These are phyloP conservation scores for Chytriomyces confervae DNA, from an alignment of 192 early-diverging fungal species.

Conservation along the genomic window DNA sequence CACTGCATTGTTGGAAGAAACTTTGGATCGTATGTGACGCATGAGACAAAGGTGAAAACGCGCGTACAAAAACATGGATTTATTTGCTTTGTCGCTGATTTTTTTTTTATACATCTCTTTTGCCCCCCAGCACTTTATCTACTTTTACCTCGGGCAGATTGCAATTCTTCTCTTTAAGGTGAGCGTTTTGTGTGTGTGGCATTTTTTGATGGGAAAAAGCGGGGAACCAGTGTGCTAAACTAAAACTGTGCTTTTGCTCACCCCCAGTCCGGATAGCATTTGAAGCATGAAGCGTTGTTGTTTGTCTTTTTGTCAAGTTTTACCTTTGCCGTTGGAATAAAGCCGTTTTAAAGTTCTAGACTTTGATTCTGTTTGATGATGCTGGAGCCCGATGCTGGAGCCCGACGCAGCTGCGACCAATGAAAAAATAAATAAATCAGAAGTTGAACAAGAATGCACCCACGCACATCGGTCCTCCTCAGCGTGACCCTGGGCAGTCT, in stretches of 20 bases:
- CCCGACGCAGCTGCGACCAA: background rate
- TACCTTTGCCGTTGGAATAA: background rate
- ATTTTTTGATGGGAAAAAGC: background rate
- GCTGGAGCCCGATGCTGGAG: too few relatives aligned
- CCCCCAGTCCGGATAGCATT: background rate
- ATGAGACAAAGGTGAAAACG: conserved; percentile 72
- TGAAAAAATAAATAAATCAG: background rate
- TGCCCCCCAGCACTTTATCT: conserved; percentile 88
- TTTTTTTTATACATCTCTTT: background rate
- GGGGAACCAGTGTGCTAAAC: background rate
- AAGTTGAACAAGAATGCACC: too few relatives aligned
- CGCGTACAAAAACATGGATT: too few relatives aligned
- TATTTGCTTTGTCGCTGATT: background rate
- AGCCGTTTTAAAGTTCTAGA: background rate
- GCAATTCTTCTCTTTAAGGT: conserved; percentile 94
- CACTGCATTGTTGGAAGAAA: conserved; percentile 98
- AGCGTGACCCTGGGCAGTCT: too few relatives aligned
- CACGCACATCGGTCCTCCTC: too few relatives aligned
- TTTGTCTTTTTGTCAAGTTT: background rate
- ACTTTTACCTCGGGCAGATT: conserved; percentile 95
- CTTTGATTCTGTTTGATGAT: too few relatives aligned
- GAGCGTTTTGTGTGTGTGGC: background rate
- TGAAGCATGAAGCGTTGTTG: background rate
- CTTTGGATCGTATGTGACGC: conserved; percentile 99
- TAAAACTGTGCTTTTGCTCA: background rate